These are phyloP conservation scores for Torulaspora globosa DNA, from an alignment of 1,139 yeast species.

Conservation along the genomic window DNA sequence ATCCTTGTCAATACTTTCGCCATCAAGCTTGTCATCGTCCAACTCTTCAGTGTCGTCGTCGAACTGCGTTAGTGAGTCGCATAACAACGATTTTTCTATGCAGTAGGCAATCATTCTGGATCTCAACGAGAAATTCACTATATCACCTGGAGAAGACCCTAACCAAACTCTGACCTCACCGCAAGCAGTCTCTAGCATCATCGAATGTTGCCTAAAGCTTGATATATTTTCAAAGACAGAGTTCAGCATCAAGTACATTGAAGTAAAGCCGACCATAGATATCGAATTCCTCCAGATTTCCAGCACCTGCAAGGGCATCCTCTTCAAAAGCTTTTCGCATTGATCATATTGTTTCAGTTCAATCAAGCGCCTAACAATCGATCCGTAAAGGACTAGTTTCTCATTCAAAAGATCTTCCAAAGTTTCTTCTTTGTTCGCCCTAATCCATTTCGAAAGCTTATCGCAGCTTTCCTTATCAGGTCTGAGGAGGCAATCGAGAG, in stretches of 20 bases:
- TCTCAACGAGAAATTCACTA: slow-evolving; percentile 32
- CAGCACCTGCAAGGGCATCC: slow-evolving; percentile 23
- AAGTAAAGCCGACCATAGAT: slow-evolving; percentile 32
- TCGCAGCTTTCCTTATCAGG: slow-evolving; percentile 26
- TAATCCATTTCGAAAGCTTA: slow-evolving; percentile 19
- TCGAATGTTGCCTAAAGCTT: slow-evolving; percentile 12
- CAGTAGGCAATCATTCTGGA: slow-evolving; percentile 36
- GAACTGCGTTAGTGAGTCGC: slow-evolving; percentile 12
- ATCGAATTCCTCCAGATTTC: slow-evolving; percentile 3
- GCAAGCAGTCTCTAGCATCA: slow-evolving; percentile 12
- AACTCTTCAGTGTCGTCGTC: slow-evolving; percentile 9
- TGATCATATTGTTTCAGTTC: slow-evolving; percentile 24
- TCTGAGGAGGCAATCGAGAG: slow-evolving; percentile 30
- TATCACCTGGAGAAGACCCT: slow-evolving; percentile 33
- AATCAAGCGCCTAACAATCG: slow-evolving; percentile 32
- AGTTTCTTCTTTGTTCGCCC: slow-evolving; percentile 19
- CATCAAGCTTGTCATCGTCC: slow-evolving; percentile 10
- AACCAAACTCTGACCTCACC: slow-evolving; percentile 37
- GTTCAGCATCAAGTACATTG: slow-evolving; percentile 28
- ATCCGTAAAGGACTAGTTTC: slow-evolving; percentile 33
- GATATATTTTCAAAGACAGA: slow-evolving; percentile 15
- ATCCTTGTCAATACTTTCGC: slow-evolving; percentile 3
- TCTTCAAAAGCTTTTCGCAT: slow-evolving; percentile 29
- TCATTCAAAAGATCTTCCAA: slow-evolving; percentile 22
- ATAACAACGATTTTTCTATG: slow-evolving; percentile 32